Evolutionary conservation across 2,329 filamentous ascomycete genomes (phyloP).

Genomic region (Fusarium illudens): DNA sequence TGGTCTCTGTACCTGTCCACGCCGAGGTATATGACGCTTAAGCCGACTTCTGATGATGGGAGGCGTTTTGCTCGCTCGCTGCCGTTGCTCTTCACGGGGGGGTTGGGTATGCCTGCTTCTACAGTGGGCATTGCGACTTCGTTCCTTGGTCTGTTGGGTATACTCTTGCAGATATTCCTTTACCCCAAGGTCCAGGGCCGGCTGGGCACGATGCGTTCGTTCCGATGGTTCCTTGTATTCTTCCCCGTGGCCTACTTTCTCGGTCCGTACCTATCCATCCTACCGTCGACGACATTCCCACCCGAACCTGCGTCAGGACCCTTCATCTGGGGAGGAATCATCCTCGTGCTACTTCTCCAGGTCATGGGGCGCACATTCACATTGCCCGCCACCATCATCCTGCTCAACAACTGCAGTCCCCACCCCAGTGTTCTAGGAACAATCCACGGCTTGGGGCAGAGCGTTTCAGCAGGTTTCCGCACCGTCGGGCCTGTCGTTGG

Average conservation of each 20-base stretch:
- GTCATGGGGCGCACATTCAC: slow-evolving; percentile 78
- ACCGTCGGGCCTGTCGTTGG: slow-evolving; percentile 61
- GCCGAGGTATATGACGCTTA: slow-evolving; percentile 56
- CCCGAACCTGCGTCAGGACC: slow-evolving; percentile 21
- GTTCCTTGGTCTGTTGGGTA: slow-evolving; percentile 73
- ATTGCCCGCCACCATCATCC: slow-evolving; percentile 64
- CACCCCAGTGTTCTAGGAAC: slow-evolving; percentile 66
- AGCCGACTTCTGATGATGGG: slow-evolving; percentile 41
- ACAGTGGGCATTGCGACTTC: slow-evolving; percentile 75
- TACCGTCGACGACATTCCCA: slow-evolving; percentile 24
- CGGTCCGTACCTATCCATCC: slow-evolving; percentile 72
- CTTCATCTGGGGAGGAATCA: slow-evolving; percentile 32
- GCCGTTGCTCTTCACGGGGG: slow-evolving; percentile 68
- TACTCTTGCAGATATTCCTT: slow-evolving; percentile 72
- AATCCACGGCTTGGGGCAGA: slow-evolving; percentile 63
- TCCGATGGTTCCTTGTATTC: slow-evolving; percentile 69
- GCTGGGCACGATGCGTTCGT: slow-evolving; percentile 73
- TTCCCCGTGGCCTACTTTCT: slow-evolving; percentile 74
- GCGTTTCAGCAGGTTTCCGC: slow-evolving; percentile 58
- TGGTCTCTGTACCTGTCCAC: slow-evolving; percentile 76
- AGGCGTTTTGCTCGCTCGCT: slow-evolving; percentile 45
- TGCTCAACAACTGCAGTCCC: slow-evolving; percentile 68
- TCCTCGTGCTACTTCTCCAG: slow-evolving; percentile 70
- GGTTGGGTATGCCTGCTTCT: slow-evolving; percentile 71
- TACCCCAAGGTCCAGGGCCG: slow-evolving; percentile 72